Evolutionary conservation across 129 eudicot species (phyloP).

Genomic region (Arctium lappa): DNA sequence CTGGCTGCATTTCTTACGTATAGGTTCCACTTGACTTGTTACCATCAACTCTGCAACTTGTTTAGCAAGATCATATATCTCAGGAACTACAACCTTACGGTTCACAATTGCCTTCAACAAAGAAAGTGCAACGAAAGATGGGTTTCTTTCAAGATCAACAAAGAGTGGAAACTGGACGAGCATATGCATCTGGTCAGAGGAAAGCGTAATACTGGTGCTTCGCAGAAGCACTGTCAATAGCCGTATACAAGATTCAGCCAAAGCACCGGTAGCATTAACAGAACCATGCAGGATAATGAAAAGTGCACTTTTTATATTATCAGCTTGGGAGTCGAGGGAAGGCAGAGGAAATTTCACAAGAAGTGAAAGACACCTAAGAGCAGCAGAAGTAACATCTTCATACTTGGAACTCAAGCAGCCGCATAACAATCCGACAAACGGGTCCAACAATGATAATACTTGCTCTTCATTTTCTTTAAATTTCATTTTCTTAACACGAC

Average conservation of each 20-base stretch:
- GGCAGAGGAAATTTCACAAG: constrained; percentile 62
- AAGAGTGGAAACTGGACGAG: constrained; percentile 77
- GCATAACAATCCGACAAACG: constrained; percentile 61
- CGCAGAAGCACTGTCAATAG: constrained; percentile 67
- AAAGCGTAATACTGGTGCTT: constrained; percentile 56
- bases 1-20: constrained; percentile 77
- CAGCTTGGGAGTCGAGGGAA: constrained; percentile 53
- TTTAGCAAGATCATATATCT: constrained; percentile 69
- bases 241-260: constrained; percentile 73
- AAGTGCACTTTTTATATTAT: constrained; percentile 65
- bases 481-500: constrained; percentile 56
- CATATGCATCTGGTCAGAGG: constrained; percentile 76
- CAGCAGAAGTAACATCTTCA: constrained; percentile 60
- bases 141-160: constrained; percentile 77
- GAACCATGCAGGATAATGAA: constrained; percentile 73
- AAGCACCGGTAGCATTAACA: constrained; percentile 39
- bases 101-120: constrained; percentile 69
- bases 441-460: constrained; percentile 59
- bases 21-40: constrained; percentile 56
- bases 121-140: constrained; percentile 74
- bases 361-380: constrained; percentile 61
- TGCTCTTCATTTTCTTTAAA: constrained; percentile 36
- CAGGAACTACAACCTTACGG: constrained; percentile 63
- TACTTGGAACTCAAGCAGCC: constrained; percentile 73
- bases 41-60: constrained; percentile 74